These are phyloP conservation scores for Bryopsis sp. DNA, from an alignment of 139 green algal species.

Conservation along the genomic window DNA sequence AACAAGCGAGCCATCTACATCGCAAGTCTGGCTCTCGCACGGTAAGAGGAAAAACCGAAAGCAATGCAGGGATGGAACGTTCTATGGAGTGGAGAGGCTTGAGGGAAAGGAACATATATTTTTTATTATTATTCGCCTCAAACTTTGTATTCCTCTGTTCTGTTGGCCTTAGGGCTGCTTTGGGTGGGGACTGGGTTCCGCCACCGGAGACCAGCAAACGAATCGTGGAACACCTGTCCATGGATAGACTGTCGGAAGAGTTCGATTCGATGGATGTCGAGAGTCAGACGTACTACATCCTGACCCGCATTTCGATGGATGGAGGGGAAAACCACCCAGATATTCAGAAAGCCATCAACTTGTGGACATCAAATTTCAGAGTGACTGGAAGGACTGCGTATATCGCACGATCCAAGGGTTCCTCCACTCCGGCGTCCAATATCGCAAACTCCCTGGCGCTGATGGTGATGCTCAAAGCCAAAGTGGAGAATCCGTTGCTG, in stretches of 20 bases:
- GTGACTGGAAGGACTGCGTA: slow-evolving; percentile 10
- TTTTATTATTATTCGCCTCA: no score
- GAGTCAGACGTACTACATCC: slow-evolving; percentile 4
- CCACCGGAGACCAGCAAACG: no score
- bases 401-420: background rate
- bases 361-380: slow-evolving; percentile 5
- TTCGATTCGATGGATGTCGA: background rate
- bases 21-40: no score
- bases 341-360: background rate
- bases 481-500: background rate
- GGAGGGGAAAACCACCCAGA: background rate
- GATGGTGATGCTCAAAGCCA: background rate
- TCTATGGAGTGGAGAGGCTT: no score
- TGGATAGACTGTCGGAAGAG: background rate
- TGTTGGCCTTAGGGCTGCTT: no score
- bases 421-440: background rate
- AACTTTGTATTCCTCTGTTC: no score
- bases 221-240: slow-evolving; percentile 2
- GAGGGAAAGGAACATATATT: no score
- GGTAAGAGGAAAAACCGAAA: no score
- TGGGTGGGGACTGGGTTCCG: slow-evolving; percentile 7
- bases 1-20: no score
- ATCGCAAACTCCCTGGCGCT: background rate
- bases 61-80: no score
- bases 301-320: background rate